A percentile compares a stretch with the other conserved stretches of the same genome.
phyloP scores from a whole-genome alignment of 345 rosid genomes.

The Brassica rapa region DNA sequence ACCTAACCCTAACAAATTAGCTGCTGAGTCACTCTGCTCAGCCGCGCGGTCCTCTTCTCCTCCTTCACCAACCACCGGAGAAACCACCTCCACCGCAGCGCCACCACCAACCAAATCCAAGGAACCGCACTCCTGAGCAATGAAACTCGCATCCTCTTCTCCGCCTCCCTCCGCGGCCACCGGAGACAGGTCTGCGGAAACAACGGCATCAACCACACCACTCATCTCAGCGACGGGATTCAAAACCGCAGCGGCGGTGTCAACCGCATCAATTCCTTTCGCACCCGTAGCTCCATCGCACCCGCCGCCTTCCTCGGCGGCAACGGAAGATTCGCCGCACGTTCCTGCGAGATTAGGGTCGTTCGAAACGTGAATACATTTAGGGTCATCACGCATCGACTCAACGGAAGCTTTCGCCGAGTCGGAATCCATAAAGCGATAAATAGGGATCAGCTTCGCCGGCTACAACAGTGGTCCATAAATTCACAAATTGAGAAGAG shows the following conservation, averaged over 20 bases:
- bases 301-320: not conserved
- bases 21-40: conserved; percentile 20
- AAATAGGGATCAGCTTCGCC: conserved; percentile 27
- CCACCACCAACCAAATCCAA: conserved; percentile 14
- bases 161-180: conserved; percentile 18
- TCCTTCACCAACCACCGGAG: conserved; percentile 15
- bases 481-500: conserved; percentile 1
- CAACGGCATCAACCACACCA: conserved; percentile 16
- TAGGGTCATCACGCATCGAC: conserved; percentile 20
- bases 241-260: not conserved
- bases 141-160: conserved; percentile 22
- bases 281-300: conserved; percentile 13
- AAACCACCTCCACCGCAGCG: not conserved
- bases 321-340: conserved; percentile 10
- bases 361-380: conserved; percentile 14
- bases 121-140: conserved; percentile 25
- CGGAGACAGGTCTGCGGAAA: conserved; percentile 18
- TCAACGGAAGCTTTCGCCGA: conserved; percentile 23
- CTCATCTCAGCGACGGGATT: conserved; percentile 27
- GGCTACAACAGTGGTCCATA: conserved; percentile 31
- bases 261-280: conserved; percentile 12
- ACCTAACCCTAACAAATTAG: not conserved
- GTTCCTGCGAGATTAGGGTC: conserved; percentile 9
- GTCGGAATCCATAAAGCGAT: conserved; percentile 29
- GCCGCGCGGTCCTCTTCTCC: conserved; percentile 26